Conservation (phyloP, 257 asterid genomes). For the Solanum commersonii region DNA sequence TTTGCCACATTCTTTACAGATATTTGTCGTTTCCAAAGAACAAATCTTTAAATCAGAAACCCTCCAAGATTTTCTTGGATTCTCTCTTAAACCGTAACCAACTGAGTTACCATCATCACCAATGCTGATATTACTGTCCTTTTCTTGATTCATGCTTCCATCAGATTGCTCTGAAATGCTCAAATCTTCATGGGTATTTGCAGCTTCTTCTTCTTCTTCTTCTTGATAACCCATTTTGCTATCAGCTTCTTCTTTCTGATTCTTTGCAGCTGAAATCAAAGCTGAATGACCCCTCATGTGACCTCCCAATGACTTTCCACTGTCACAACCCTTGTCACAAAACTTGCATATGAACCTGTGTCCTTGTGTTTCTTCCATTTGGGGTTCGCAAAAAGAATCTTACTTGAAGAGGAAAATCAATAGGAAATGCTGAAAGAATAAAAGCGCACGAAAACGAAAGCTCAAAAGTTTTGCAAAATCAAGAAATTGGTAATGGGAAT, state of each 20-base stretch:
- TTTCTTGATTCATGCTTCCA: constrained; percentile 18
- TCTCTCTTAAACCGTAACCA: constrained; percentile 50
- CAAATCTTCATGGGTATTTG: constrained; percentile 1
- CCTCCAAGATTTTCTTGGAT: constrained; percentile 79
- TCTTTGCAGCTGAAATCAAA: constrained; percentile 50
- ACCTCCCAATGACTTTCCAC: constrained; percentile 87
- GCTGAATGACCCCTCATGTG: constrained; percentile 82
- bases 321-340: constrained; percentile 54
- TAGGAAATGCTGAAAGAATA: constrained; percentile 6
- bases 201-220: constrained; percentile 2
- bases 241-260: constrained; percentile 14
- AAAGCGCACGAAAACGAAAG: neutral
- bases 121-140: constrained; percentile 1
- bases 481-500: neutral
- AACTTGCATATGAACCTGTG: constrained; percentile 53
- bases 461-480: neutral
- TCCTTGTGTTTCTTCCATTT: constrained; percentile 29
- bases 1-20: constrained; percentile 62
- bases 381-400: constrained; percentile 9
- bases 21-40: neutral
- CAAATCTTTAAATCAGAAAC: constrained; percentile 24
- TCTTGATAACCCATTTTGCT: constrained; percentile 13
- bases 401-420: constrained; percentile 9
- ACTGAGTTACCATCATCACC: constrained; percentile 27
- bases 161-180: constrained; percentile 15